Evolutionary conservation across 768 basidiomycete species (phyloP).

Genomic region (Rhodotorula toruloides): DNA sequence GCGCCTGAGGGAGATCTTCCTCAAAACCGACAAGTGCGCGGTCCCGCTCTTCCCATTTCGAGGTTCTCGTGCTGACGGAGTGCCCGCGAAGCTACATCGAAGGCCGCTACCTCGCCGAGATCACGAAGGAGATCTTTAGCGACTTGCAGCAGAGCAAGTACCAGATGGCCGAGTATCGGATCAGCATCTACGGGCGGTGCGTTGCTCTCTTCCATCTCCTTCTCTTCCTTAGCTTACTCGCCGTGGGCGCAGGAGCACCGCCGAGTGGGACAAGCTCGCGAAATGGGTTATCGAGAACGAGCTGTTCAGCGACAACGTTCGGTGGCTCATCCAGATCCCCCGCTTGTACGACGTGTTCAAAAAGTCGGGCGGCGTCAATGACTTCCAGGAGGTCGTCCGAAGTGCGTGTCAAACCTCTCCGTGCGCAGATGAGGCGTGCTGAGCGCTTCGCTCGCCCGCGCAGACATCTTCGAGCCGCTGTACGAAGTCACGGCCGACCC

Average conservation of each 20-base stretch:
- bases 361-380: constrained; percentile 70
- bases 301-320: constrained; percentile 89
- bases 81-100: constrained; percentile 55
- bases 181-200: constrained; percentile 84
- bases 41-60: not conserved
- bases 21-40: constrained; percentile 88
- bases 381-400: constrained; percentile 81
- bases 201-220: constrained; percentile 31
- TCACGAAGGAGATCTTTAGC: constrained; percentile 92
- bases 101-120: constrained; percentile 87
- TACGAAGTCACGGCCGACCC: constrained; percentile 97
- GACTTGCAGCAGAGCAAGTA: constrained; percentile 98
- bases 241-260: constrained; percentile 37
- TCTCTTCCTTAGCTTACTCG: constrained; percentile 25
- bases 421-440: no score
- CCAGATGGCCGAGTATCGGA: constrained; percentile 92
- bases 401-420: no score
- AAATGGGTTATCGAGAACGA: constrained; percentile 94
- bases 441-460: not conserved
- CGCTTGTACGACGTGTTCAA: constrained; percentile 94
- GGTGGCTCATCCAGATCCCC: constrained; percentile 95
- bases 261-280: constrained; percentile 98
- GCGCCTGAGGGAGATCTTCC: constrained; percentile 87
- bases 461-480: constrained; percentile 86
- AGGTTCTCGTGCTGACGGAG: not conserved